phyloP scores from a whole-genome alignment of 2,329 filamentous ascomycete species.

The Eutypa lata region DNA sequence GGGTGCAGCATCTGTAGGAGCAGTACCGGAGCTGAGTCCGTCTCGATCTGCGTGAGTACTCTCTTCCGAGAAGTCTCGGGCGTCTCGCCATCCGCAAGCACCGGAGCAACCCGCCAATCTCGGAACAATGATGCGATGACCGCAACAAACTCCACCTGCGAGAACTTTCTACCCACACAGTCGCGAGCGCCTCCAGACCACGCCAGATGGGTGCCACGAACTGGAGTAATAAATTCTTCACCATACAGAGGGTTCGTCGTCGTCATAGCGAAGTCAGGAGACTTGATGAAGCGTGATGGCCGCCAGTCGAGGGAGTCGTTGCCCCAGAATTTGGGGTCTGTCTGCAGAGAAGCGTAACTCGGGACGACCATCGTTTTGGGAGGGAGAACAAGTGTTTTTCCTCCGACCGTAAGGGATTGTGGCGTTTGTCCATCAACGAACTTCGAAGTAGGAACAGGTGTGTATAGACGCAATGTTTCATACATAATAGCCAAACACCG shows the following conservation, averaged over 20 bases:
- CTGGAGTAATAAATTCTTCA: slow-evolving; percentile 15
- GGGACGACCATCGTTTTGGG: slow-evolving; percentile 15
- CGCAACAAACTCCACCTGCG: slow-evolving; percentile 30
- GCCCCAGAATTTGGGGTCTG: slow-evolving; percentile 24
- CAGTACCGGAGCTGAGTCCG: slow-evolving; percentile 12
- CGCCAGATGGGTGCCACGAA: slow-evolving; percentile 19
- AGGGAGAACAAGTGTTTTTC: slow-evolving; percentile 10
- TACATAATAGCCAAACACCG: slow-evolving; percentile 38
- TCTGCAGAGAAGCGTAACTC: slow-evolving; percentile 19
- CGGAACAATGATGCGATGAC: slow-evolving; percentile 13
- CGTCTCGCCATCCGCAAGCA: slow-evolving; percentile 5
- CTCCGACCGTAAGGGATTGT: slow-evolving; percentile 12
- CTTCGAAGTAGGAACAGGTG: slow-evolving; percentile 26
- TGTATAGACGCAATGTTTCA: slow-evolving; percentile 41
- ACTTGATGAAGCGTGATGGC: slow-evolving; percentile 18
- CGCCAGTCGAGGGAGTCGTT: slow-evolving; percentile 18
- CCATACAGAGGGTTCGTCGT: not conserved
- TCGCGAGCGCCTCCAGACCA: slow-evolving; percentile 30
- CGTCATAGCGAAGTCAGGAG: not conserved
- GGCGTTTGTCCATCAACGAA: slow-evolving; percentile 15
- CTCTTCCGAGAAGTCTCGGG: slow-evolving; percentile 5
- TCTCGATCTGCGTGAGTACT: slow-evolving; percentile 12
- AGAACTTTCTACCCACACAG: slow-evolving; percentile 31
- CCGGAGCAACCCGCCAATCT: slow-evolving; percentile 13
- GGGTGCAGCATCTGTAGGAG: slow-evolving; percentile 19